phyloP scores from a whole-genome alignment of 495 filamentous ascomycete species.

The Neurospora cerealis region DNA sequence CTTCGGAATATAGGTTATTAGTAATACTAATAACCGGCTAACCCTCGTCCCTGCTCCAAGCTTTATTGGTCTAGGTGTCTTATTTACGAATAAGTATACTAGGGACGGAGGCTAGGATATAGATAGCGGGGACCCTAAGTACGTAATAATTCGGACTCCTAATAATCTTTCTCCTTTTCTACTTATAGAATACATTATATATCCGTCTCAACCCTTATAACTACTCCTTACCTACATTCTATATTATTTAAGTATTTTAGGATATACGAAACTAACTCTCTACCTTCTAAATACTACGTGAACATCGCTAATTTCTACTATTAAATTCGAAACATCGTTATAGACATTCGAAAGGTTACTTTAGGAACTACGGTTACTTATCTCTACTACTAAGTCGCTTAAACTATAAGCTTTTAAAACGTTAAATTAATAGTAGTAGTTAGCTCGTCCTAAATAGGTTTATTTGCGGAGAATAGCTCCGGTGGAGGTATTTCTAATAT shows the following conservation, averaged over 20 bases:
- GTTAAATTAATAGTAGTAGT: constrained; percentile 43
- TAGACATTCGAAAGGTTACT: constrained; percentile 54
- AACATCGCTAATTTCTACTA: constrained; percentile 97
- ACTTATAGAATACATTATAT: no score
- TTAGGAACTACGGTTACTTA: constrained; percentile 48
- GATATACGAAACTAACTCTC: no score
- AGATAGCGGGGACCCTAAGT: constrained; percentile 14
- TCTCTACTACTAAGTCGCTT: constrained; percentile 91
- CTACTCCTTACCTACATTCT: no score
- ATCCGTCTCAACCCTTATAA: no score
- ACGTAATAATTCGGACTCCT: no score
- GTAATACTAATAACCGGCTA: constrained; percentile 55
- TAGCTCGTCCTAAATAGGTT: constrained; percentile 40
- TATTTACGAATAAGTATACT: constrained; percentile 72
- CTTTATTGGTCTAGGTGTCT: constrained; percentile 75
- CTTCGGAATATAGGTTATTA: constrained; percentile 67
- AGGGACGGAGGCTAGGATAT: constrained; percentile 19
- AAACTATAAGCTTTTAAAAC: constrained; percentile 79
- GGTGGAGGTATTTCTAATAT: constrained; percentile 75
- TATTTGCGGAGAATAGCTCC: constrained; percentile 86
- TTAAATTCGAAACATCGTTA: constrained; percentile 78
- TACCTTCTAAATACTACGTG: constrained; percentile 38
- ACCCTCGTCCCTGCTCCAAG: constrained; percentile 56
- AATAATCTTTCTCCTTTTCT: no score
- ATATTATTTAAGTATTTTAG: no score